Evolutionary conservation across 2,329 filamentous ascomycete genomes (phyloP).

Genomic region (Colletotrichum tropicicola): DNA sequence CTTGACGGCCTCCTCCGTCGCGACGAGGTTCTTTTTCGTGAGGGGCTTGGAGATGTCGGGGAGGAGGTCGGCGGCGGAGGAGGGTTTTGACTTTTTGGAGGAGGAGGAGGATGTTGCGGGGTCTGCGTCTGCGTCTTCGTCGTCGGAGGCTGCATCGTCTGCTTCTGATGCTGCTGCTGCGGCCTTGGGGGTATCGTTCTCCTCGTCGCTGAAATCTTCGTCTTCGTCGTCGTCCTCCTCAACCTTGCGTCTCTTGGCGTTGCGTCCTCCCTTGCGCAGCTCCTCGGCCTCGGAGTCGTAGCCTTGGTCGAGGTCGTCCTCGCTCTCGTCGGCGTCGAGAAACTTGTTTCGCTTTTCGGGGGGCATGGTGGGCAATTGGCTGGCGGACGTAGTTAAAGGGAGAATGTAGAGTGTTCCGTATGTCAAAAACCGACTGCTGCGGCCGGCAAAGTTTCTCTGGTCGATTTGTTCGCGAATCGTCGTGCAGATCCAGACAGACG

Average conservation of each 20-base stretch:
- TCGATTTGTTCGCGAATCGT: too few relatives aligned
- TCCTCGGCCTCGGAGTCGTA: constrained; percentile 76
- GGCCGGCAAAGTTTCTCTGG: too few relatives aligned
- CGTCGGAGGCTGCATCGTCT: constrained; percentile 33
- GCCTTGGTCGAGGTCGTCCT: constrained; percentile 64
- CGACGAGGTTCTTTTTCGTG: constrained; percentile 74
- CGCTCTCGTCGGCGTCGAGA: constrained; percentile 68
- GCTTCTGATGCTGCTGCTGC: constrained; percentile 35
- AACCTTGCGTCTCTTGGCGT: constrained; percentile 71
- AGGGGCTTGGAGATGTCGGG: constrained; percentile 63
- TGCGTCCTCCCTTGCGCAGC: constrained; percentile 70
- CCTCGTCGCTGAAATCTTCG: constrained; percentile 48
- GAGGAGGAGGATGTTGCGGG: constrained; percentile 26
- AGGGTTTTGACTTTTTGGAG: constrained; percentile 38
- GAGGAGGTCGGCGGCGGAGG: constrained; percentile 38
- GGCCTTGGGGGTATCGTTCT: constrained; percentile 40
- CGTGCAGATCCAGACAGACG: neutral
- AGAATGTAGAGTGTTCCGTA: neutral
- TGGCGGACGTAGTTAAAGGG: neutral
- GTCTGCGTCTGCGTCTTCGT: constrained; percentile 30
- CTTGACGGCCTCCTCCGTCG: constrained; percentile 70
- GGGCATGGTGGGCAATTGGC: constrained; percentile 58
- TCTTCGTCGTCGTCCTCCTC: constrained; percentile 53
- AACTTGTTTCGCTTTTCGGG: constrained; percentile 78
- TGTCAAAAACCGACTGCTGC: neutral